Percentiles rank a stretch among this genome's conserved stretches.
These are phyloP conservation scores for Ramularia endophylla DNA, from an alignment of 2,329 filamentous ascomycete genomes.

Conservation along the genomic window DNA sequence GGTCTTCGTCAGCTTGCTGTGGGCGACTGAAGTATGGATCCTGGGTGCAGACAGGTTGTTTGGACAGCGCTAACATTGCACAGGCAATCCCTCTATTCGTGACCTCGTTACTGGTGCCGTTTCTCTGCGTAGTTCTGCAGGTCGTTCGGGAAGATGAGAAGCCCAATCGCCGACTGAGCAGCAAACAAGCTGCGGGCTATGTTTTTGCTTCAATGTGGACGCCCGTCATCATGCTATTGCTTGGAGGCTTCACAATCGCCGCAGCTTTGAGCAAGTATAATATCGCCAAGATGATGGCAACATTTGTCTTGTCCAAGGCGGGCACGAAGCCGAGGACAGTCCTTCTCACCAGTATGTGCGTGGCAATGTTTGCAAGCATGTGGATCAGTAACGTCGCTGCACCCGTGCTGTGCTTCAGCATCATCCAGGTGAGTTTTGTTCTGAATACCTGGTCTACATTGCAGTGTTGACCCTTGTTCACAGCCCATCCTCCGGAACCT, in stretches of 20 bases:
- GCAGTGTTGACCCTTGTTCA: neutral
- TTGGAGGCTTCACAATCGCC: constrained; percentile 93
- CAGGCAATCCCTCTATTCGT: constrained; percentile 95
- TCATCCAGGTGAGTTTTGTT: constrained; percentile 66
- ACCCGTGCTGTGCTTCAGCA: constrained; percentile 93
- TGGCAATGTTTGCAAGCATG: constrained; percentile 97
- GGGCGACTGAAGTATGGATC: constrained; percentile 77
- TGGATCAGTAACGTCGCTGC: constrained; percentile 98
- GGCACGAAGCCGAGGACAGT: constrained; percentile 86
- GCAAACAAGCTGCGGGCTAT: constrained; percentile 73
- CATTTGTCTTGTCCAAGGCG: constrained; percentile 91
- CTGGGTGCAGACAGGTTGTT: neutral
- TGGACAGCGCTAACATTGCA: constrained; percentile 16
- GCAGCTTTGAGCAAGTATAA: constrained; percentile 95
- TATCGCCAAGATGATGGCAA: constrained; percentile 95
- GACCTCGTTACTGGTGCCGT: constrained; percentile 87
- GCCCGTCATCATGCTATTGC: constrained; percentile 94
- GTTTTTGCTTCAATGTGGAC: constrained; percentile 99
- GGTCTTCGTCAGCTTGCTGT: constrained; percentile 86
- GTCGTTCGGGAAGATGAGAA: constrained; percentile 74
- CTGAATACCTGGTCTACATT: neutral
- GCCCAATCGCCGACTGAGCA: constrained; percentile 64
- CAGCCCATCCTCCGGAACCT: constrained; percentile 91
- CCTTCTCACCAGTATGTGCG: constrained; percentile 96
- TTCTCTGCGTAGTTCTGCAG: constrained; percentile 78